Conservation (phyloP, 1,284 basidiomycete genomes). For the Cutaneotrichosporon sp. region DNA sequence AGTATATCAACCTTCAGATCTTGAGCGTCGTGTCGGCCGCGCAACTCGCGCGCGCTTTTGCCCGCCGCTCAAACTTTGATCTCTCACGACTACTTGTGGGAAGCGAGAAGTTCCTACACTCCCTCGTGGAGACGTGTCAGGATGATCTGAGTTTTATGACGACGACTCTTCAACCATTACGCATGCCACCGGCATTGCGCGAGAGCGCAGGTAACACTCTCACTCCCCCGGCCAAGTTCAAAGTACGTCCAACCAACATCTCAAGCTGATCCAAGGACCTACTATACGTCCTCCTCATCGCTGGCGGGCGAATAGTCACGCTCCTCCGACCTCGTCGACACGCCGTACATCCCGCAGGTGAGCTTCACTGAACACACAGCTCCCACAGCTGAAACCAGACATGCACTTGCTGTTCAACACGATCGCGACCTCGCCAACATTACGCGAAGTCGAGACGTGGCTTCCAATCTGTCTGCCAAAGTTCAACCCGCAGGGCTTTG, state of each 20-base stretch:
- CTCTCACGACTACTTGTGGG: conserved; percentile 78
- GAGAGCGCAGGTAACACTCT: conserved; percentile 72
- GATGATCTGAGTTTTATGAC: conserved; percentile 75
- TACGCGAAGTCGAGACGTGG: conserved; percentile 80
- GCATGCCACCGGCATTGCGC: conserved; percentile 66
- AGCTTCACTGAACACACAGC: conserved; percentile 22
- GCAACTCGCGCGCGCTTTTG: conserved; percentile 81
- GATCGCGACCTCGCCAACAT: conserved; percentile 63
- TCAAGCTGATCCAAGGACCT: conserved; percentile 65
- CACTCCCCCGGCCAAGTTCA: conserved; percentile 73
- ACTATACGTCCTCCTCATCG: conserved; percentile 83
- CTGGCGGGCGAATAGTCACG: conserved; percentile 75
- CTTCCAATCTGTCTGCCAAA: conserved; percentile 94
- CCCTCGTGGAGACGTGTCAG: conserved; percentile 68
- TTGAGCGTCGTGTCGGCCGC: conserved; percentile 81
- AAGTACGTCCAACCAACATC: conserved; percentile 56
- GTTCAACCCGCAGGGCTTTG: conserved; percentile 85
- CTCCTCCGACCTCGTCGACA: conserved; percentile 87
- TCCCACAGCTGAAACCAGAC: conserved; percentile 57
- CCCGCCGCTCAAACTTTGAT: conserved; percentile 86
- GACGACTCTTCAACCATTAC: conserved; percentile 76
- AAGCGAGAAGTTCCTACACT: conserved; percentile 74
- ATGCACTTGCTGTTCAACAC: conserved; percentile 83
- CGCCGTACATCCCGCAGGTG: conserved; percentile 89
- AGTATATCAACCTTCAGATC: conserved; percentile 90